A percentile compares a stretch with the other conserved stretches of the same genome.
Evolutionary conservation across 192 early-diverging fungal species (phyloP).

Genomic region (Gaertneriomyces sp.): DNA sequence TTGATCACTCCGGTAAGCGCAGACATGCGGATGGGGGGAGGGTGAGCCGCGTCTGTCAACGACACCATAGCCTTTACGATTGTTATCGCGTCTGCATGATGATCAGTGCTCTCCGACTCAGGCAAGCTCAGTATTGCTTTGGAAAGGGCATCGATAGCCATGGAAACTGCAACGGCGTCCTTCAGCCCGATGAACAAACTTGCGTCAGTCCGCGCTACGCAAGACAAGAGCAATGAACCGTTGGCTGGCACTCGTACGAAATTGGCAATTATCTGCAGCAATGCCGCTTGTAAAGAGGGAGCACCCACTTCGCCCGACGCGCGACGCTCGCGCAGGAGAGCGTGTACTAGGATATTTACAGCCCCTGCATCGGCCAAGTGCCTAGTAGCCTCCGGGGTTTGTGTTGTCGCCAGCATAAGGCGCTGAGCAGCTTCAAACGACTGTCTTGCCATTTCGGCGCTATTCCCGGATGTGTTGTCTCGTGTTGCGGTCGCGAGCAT

Average conservation of each 20-base stretch:
- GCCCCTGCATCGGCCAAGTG: slow-evolving; percentile 16
- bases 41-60: background rate
- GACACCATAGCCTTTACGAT: slow-evolving; percentile 7
- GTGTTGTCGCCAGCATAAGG: slow-evolving; percentile 13
- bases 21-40: slow-evolving; percentile 15
- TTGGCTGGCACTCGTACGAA: background rate
- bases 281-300: slow-evolving; percentile 16
- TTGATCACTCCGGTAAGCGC: slow-evolving; percentile 25
- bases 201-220: background rate
- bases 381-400: slow-evolving; percentile 1
- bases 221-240: slow-evolving; percentile 2
- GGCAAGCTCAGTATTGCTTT: background rate
- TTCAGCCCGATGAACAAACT: background rate
- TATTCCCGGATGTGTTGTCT: background rate
- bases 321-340: slow-evolving; percentile 1
- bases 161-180: background rate
- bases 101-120: background rate
- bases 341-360: slow-evolving; percentile 14
- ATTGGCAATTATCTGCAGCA: slow-evolving; percentile 16
- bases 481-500: background rate
- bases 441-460: background rate
- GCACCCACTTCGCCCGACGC: background rate
- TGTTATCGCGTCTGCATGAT: slow-evolving; percentile 3
- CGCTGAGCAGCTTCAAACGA: slow-evolving; percentile 29
- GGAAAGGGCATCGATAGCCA: background rate